These are phyloP conservation scores for Neurospora sp. DNA, from an alignment of 495 filamentous ascomycete species.

Conservation along the genomic window DNA sequence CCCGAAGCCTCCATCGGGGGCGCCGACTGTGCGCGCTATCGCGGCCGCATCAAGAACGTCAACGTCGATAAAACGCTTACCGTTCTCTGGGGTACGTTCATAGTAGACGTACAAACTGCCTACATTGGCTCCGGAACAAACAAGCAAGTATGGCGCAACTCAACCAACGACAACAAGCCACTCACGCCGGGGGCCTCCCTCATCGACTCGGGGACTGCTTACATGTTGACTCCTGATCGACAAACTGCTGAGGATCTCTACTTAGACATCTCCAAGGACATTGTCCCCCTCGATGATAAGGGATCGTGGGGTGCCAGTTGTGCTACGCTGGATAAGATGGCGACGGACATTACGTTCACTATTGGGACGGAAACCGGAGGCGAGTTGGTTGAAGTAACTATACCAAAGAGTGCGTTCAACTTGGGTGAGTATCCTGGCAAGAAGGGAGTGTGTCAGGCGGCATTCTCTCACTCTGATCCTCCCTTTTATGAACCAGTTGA, in stretches of 20 bases:
- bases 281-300: conserved; percentile 10
- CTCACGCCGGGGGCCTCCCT: conserved; percentile 3
- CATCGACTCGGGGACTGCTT: conserved; percentile 16
- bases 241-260: conserved; percentile 15
- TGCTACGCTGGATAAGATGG: conserved; percentile 4
- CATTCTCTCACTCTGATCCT: conserved; percentile 6
- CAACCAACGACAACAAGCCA: conserved; percentile 2
- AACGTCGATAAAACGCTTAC: conserved; percentile 7
- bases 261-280: conserved; percentile 9
- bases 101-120: conserved; percentile 7
- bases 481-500: conserved; percentile 9
- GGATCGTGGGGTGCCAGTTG: conserved; percentile 18
- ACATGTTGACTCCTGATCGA: conserved; percentile 13
- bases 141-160: not conserved
- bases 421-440: conserved; percentile 13
- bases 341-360: conserved; percentile 9
- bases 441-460: conserved; percentile 16
- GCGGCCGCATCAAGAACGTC: conserved; percentile 10
- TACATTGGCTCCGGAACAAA: not conserved
- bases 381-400: conserved; percentile 4
- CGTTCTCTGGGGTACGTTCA: conserved; percentile 3
- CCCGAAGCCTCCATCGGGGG: conserved; percentile 27
- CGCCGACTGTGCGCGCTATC: conserved; percentile 16
- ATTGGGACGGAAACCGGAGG: conserved; percentile 9
- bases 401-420: conserved; percentile 12